These are phyloP conservation scores for Pythium inflatum DNA, from an alignment of 352 stramenopile species.

Conservation along the genomic window DNA sequence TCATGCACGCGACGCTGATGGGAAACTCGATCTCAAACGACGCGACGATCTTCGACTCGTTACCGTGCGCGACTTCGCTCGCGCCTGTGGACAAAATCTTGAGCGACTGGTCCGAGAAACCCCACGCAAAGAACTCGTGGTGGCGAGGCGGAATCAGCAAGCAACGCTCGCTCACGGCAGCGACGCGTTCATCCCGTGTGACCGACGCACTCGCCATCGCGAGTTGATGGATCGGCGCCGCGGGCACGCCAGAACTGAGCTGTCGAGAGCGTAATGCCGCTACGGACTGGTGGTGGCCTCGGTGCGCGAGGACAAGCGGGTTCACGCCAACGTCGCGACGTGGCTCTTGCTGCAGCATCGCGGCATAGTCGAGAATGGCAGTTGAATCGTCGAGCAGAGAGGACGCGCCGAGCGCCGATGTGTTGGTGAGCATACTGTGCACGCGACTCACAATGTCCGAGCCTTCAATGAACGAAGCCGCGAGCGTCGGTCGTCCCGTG, in stretches of 20 bases:
- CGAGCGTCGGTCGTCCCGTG: conserved; percentile 40
- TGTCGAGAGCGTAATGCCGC: conserved; percentile 29
- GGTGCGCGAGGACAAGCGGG: conserved; percentile 47
- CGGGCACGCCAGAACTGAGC: conserved; percentile 37
- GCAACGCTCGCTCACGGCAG: conserved; percentile 47
- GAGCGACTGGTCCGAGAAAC: conserved; percentile 65
- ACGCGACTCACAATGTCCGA: conserved; percentile 69
- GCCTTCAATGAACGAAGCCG: conserved; percentile 70
- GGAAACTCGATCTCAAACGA: conserved; percentile 63
- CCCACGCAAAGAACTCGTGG: conserved; percentile 73
- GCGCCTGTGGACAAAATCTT: conserved; percentile 56
- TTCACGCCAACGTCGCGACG: conserved; percentile 53
- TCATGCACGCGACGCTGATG: conserved; percentile 60
- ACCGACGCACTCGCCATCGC: conserved; percentile 49
- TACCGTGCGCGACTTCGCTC: conserved; percentile 46
- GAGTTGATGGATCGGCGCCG: conserved; percentile 51
- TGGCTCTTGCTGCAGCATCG: conserved; percentile 54
- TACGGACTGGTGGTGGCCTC: conserved; percentile 30
- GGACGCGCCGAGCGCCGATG: conserved; percentile 21
- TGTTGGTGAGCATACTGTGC: conserved; percentile 69
- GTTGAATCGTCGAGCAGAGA: conserved; percentile 32
- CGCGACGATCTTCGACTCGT: conserved; percentile 63
- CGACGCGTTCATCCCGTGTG: conserved; percentile 53
- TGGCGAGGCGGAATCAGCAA: conserved; percentile 66
- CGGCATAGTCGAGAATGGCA: conserved; percentile 53